Evolutionary conservation across 129 eudicot genomes (phyloP).

Genomic region (Flaveria brownii): DNA sequence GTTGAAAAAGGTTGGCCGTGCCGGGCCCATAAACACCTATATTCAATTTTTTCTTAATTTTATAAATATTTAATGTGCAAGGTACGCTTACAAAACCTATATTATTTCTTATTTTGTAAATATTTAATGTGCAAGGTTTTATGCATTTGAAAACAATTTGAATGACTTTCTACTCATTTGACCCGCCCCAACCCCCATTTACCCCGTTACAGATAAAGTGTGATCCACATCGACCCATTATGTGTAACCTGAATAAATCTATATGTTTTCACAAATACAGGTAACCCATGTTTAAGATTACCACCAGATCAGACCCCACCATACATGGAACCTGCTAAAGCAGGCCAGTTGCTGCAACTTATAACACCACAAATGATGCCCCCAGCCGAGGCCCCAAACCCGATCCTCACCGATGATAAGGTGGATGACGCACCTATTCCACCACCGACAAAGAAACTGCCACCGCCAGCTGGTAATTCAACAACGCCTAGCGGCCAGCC

Average conservation of each 20-base stretch:
- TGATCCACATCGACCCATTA: not conserved
- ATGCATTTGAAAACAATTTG: too few species aligned
- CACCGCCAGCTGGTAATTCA: constrained; percentile 39
- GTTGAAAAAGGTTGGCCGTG: too few species aligned
- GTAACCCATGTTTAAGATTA: constrained; percentile 58
- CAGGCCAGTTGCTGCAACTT: constrained; percentile 44
- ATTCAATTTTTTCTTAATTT: not conserved
- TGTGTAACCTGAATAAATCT: not conserved
- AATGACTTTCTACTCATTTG: not conserved
- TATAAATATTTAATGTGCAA: not conserved
- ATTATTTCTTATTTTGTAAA: not conserved
- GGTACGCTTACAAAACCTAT: not conserved
- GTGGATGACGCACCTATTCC: constrained; percentile 73
- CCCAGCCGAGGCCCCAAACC: constrained; percentile 78
- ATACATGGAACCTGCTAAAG: constrained; percentile 56
- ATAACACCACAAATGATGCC: constrained; percentile 41
- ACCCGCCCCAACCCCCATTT: not conserved
- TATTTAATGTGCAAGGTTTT: not conserved
- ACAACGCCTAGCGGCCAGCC: constrained; percentile 59
- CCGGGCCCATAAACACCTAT: not conserved
- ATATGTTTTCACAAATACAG: constrained; percentile 39
- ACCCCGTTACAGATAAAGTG: not conserved
- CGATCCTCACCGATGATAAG: constrained; percentile 48
- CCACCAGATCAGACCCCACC: constrained; percentile 45
- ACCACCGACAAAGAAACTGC: constrained; percentile 34